A percentile compares a stretch with the other conserved stretches of the same genome.
Conservation (phyloP, 441 rosid species). For the Rhodomyrtus psidioides region DNA sequence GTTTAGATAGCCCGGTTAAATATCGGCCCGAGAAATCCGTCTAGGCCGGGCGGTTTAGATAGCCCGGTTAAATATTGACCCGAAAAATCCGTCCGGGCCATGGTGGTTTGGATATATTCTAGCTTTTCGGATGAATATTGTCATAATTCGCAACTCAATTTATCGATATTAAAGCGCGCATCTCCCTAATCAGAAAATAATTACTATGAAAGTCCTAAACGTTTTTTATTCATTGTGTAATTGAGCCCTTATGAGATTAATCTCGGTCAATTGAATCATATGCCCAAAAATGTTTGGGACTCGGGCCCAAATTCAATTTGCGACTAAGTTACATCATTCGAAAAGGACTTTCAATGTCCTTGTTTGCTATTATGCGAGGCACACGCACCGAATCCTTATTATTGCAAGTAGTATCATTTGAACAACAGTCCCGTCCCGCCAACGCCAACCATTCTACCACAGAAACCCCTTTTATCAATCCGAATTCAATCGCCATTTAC, state of each 20-base stretch:
- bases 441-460: not conserved
- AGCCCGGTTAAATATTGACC: too few relatives aligned
- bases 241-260: not conserved
- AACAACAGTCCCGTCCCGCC: accelerated
- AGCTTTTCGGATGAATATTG: not conserved
- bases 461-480: not conserved
- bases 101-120: not conserved
- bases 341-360: not conserved
- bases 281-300: not conserved
- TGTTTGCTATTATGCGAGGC: not conserved
- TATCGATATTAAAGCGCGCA: not conserved
- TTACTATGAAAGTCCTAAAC: accelerated
- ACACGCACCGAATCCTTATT: accelerated
- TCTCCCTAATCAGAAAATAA: not conserved
- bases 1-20: too few relatives aligned
- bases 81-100: not conserved
- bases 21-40: too few relatives aligned
- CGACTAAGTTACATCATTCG: not conserved
- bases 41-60: too few relatives aligned
- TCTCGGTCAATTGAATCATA: accelerated
- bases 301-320: accelerated
- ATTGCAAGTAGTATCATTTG: not conserved
- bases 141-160: not conserved
- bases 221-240: not conserved
- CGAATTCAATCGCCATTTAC: not conserved